These are phyloP conservation scores for Cryptosporidium xiaoi DNA, from an alignment of 169 alveolate species.

Conservation along the genomic window DNA sequence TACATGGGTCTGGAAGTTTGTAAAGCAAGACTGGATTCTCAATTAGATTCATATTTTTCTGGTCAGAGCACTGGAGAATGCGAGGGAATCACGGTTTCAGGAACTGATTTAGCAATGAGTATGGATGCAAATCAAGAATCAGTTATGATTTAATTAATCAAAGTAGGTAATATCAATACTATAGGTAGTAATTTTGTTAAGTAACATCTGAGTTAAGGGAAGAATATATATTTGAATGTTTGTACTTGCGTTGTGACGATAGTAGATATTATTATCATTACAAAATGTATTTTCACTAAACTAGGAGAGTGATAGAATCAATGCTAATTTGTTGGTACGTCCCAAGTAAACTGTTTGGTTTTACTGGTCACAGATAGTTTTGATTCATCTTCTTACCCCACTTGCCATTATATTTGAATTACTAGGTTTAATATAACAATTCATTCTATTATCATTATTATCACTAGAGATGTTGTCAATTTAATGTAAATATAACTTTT, in stretches of 20 bases:
- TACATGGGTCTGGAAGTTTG: constrained; percentile 64
- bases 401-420: no score
- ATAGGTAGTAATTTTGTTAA: background rate
- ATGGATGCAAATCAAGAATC: constrained; percentile 36
- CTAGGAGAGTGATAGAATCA: no score
- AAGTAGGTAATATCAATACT: background rate
- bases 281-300: no score
- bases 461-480: no score
- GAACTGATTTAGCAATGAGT: constrained; percentile 29
- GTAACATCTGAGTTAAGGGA: background rate
- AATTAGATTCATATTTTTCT: constrained; percentile 59
- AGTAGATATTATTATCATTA: no score
- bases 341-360: no score
- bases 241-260: background rate
- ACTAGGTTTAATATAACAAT: no score
- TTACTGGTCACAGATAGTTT: no score
- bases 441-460: no score
- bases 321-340: no score
- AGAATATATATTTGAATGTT: constrained; percentile 9
- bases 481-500: no score
- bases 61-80: constrained; percentile 40
- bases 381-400: no score
- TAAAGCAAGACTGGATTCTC: constrained; percentile 64
- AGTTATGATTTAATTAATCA: constrained; percentile 23
- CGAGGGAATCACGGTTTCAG: background rate